Base-by-base conservation (phyloP, 2,329 filamentous ascomycete genomes). In the Blumeriella jaapii region DNA sequence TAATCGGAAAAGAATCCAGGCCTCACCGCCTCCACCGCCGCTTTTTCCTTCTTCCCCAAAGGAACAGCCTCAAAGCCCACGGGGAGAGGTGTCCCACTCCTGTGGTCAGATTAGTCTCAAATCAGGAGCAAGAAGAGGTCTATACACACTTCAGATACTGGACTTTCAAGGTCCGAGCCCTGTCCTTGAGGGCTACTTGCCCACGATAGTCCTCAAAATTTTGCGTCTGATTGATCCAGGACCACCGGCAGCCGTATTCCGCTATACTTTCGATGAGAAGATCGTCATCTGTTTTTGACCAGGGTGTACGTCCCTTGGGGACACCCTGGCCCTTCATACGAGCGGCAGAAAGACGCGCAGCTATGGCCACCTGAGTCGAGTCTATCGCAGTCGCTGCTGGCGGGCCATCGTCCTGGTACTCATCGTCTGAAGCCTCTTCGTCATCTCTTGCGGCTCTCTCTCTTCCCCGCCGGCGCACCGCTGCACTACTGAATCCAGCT, bases 161-260 rank as follows among this genome's bases (percentile, higher is more conserved):
- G 25, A 61, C 55, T 48, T 68, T 69, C 38, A 74, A 53, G 40
- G 71, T 72, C 32, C 71, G 59, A 3, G 68, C 70, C 40, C 63
- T 64, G 42, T 71, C 67, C 45, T 69, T 71, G 6, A 74, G 41
- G 28, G 70, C 65, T 2, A 71, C 67, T 40, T 75, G 67, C 49
- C 20, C 55, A 53, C 31, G 55, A 29, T 34, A 47, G 23, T 4
- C 35, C 5, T 55, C 46, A 2, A 57, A 58, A 11, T 46, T 41
- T 18, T 59, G 59, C 18, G 50, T 46, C 9, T 54, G 49, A 14
- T 55, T 47, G 29, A 80, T 69, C 0, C 34, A 16, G 2, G 67
- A 43, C 59, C 68, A 80, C 7, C 51, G 52, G 4, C 54, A 56
- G 1, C 68, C 67, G 29, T 60, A 51, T 7, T 58, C 44, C 2